phyloP scores from a whole-genome alignment of 2,329 filamentous ascomycete genomes.

The Magnaporthiopsis poae region DNA sequence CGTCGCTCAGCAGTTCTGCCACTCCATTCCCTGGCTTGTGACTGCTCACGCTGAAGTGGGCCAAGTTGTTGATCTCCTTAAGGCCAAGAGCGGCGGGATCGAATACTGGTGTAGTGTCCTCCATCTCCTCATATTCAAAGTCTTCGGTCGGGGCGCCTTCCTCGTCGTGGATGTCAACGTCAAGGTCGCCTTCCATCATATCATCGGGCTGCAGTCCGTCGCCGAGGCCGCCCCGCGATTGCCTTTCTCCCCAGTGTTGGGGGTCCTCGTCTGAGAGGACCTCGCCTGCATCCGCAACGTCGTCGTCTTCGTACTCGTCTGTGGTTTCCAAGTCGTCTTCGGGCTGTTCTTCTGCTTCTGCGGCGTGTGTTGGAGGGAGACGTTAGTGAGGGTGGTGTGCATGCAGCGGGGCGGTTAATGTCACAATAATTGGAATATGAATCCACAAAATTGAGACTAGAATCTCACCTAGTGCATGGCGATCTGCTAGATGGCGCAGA shows the following conservation, averaged over 20 bases:
- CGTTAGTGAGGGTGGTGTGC: background rate
- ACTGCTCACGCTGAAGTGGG: conserved; percentile 72
- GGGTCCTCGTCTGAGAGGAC: conserved; percentile 9
- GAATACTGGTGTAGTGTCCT: conserved; percentile 22
- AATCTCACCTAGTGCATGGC: background rate
- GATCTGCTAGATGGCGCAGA: background rate
- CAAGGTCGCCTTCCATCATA: conserved; percentile 15
- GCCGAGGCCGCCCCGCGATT: conserved; percentile 9
- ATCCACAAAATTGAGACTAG: background rate
- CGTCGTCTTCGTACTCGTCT: conserved; percentile 6
- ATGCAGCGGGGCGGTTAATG: too few relatives aligned
- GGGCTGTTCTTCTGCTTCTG: conserved; percentile 9
- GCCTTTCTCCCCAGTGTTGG: conserved; percentile 12
- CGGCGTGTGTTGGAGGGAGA: too few relatives aligned
- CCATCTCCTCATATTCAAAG: conserved; percentile 11
- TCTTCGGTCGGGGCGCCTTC: conserved; percentile 12
- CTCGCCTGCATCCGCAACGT: conserved; percentile 1
- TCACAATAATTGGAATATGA: too few relatives aligned
- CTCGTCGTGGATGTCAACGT: conserved; percentile 16
- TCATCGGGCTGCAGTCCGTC: conserved; percentile 14
- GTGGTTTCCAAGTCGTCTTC: conserved; percentile 5
- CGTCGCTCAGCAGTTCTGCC: conserved; percentile 63
- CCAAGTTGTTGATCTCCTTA: conserved; percentile 77
- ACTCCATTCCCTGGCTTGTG: conserved; percentile 74
- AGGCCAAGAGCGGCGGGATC: conserved; percentile 48